These are phyloP conservation scores for Diaporthe ilicicola DNA, from an alignment of 2,329 filamentous ascomycete species.

Conservation along the genomic window DNA sequence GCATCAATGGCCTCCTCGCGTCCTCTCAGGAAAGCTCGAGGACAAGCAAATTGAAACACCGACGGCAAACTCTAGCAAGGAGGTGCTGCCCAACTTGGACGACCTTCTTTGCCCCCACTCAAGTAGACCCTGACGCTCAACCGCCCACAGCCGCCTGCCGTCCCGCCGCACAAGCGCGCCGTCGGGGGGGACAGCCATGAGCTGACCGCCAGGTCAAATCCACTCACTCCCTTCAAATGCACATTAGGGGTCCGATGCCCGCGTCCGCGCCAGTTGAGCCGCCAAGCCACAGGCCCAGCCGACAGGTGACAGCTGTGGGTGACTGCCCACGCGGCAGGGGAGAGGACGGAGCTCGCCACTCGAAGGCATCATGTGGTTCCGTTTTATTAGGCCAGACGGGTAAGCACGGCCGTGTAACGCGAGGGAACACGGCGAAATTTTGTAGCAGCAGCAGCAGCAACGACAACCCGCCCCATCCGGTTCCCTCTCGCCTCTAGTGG, in stretches of 20 bases:
- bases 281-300: not conserved
- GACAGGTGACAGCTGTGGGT: slow-evolving; percentile 1
- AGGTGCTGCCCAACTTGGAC: no score
- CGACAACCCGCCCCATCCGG: no score
- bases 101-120: no score
- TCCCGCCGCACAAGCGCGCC: no score
- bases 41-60: no score
- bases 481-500: no score
- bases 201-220: not conserved
- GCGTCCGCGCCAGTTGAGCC: not conserved
- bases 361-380: not conserved
- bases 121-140: no score
- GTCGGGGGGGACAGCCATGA: not conserved
- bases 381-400: not conserved
- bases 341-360: not conserved
- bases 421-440: not conserved
- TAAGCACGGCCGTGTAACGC: slow-evolving; percentile 13
- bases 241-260: not conserved
- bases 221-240: not conserved
- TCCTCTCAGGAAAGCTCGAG: no score
- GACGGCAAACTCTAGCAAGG: no score
- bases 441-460: not conserved
- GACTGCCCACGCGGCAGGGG: not conserved
- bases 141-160: not conserved
- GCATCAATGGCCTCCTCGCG: not conserved